Percentiles rank a stretch among this genome's conserved stretches.
phyloP scores from a whole-genome alignment of 2,329 filamentous ascomycete genomes.

The Ascochyta rabiei region DNA sequence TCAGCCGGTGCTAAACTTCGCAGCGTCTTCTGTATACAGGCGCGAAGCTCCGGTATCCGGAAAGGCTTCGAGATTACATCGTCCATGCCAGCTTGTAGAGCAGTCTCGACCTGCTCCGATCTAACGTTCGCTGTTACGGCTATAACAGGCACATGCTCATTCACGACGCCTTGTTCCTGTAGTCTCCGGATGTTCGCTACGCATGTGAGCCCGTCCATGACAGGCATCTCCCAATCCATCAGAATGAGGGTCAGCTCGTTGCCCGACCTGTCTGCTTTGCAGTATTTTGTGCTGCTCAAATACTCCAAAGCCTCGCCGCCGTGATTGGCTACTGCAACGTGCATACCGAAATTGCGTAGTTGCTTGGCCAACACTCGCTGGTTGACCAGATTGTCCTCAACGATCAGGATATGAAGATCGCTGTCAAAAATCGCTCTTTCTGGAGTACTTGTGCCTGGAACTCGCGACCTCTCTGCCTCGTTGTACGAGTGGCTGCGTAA shows the following conservation, averaged over 20 bases:
- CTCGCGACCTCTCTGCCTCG: background rate
- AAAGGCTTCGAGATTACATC: slow-evolving; percentile 79
- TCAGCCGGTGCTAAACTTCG: background rate
- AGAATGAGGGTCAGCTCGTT: slow-evolving; percentile 33
- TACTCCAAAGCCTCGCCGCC: slow-evolving; percentile 48
- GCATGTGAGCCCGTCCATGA: slow-evolving; percentile 41
- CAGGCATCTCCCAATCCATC: slow-evolving; percentile 45
- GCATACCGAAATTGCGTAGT: slow-evolving; percentile 44
- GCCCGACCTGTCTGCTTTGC: slow-evolving; percentile 15
- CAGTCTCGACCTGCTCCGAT: slow-evolving; percentile 37
- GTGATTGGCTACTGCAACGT: slow-evolving; percentile 47
- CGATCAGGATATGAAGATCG: slow-evolving; percentile 36
- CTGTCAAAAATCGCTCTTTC: slow-evolving; percentile 7
- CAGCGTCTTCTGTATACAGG: slow-evolving; percentile 28
- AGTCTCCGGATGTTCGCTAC: slow-evolving; percentile 35
- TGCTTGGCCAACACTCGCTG: slow-evolving; percentile 50
- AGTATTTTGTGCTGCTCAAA: slow-evolving; percentile 35
- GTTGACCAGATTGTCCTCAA: slow-evolving; percentile 51
- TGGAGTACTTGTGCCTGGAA: background rate
- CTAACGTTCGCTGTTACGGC: slow-evolving; percentile 46
- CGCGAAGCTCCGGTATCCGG: slow-evolving; percentile 36
- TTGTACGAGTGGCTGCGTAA: slow-evolving; percentile 15
- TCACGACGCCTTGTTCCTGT: slow-evolving; percentile 26
- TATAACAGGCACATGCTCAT: slow-evolving; percentile 38
- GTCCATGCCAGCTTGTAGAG: slow-evolving; percentile 43